Evolutionary conservation across 75 land plant genomes (phyloP), one percentile per base, ranked within the genome.

Genomic region (Sequoiadendron giganteum): DNA sequence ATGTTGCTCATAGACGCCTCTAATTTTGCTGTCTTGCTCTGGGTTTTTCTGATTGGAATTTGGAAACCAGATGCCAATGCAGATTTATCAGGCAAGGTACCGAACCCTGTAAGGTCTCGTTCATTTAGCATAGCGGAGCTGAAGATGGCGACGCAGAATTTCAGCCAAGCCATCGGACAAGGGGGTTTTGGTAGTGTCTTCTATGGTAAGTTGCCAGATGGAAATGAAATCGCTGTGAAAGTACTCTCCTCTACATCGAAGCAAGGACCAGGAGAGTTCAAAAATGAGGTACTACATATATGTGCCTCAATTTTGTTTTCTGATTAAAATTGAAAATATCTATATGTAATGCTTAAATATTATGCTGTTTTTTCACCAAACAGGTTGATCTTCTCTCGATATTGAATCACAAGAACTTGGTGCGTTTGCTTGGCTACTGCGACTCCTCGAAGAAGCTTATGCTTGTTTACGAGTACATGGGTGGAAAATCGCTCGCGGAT

Each of bases 361-460:
- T 16, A 76, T 14, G 82, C 47, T 42, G 18, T 80, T 21, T 34
- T 42, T 21, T 2, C 55, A 8, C 1, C 43, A 19, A 80, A 10
- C 88, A 95, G 96, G 92, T 95, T 72, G 91, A 91, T 36, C 90
- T 95, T 10, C 78, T 95, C n/a, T 93, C 95, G 58, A 87, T 95
- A 85, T 89, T 93, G 75, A 93, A 95, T 75, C 96, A 95, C 87
- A 90, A 89, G 80, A 95, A 95, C 85, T 88, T 95, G 88, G 95
- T 95, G 34, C 90, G 90, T 61, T 77, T 95, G 54, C 88, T 95
- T 83, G 96, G 96, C 79, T 94, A 93, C 90, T 94, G 96, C 85
- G 89, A 93, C 75, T 95, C 92, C 85, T 91, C 49, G 15, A 45
- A 91, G 36, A 90, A 93, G 55, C 55, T 52, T 52, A 14, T 52